Evolutionary conservation across 1,284 basidiomycete species (phyloP), one percentile per base, ranked within the genome.

Genomic region (Tylopilus sp.): DNA sequence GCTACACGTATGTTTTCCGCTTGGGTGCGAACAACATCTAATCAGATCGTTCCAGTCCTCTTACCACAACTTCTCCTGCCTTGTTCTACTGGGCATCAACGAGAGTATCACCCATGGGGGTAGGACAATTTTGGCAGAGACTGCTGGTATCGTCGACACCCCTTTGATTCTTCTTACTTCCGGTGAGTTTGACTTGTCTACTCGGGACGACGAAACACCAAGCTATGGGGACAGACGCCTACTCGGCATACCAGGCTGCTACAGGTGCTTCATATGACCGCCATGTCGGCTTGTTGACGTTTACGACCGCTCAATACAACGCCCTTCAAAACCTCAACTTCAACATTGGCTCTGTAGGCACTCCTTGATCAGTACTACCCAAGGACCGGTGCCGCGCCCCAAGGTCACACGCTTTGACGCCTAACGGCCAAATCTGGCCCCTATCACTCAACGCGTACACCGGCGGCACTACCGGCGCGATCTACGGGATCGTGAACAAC

Each of bases 121-220:
- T 5, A 73, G 63, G 13, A 66, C 61, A 25, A 78, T 82, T 46
- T 63, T 85, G 49, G 42, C 65, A 3, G 59, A 52, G 29, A 77
- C 75, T 15, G 75, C 80, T 23, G 83, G 83, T 52, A 81, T 86
- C 49, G 79, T 85, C 45, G 83, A 85, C 63, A 83, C 56, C 25
- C 61, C 60, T 13, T 56, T 67, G 48, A 59, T 71, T 23, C 65
- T 75, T 37, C 60, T 77, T 36, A 65, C 73, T 16, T 62, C 65
- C 35, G 60, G 66, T 68, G 37, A 56, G 63, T 53, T 29, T 19
- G 47, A 18, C 28, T 7, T 16, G 8, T 25, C 3, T 23, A 21
- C 16, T 25, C 3, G 11, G 16, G 6, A 7, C 10, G 25, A 31
- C 23, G n/a, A 33, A 8, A 40, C 12, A 21, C 45, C 60, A 5